These are phyloP conservation scores for Pseudogymnoascus sp. DNA, from an alignment of 2,329 filamentous ascomycete genomes.

Conservation along the genomic window DNA sequence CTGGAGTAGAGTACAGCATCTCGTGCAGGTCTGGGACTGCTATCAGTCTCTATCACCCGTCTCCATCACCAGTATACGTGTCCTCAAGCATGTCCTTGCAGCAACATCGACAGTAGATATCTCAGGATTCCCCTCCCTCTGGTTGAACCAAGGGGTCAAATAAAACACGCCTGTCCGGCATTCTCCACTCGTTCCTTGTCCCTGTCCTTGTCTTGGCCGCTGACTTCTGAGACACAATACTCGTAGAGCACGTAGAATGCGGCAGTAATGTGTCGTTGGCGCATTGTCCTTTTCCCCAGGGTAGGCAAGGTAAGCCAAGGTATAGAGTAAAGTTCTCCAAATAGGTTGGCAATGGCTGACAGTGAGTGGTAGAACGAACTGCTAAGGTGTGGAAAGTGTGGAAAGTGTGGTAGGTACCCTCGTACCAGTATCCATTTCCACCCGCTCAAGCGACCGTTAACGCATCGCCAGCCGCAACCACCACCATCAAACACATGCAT, in stretches of 20 bases:
- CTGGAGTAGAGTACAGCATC: neutral
- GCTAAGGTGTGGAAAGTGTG: neutral
- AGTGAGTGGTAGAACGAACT: neutral
- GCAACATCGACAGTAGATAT: neutral
- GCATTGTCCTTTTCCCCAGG: neutral
- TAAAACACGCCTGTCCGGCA: conserved; percentile 4
- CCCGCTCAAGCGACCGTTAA: conserved; percentile 8
- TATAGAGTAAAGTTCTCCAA: neutral
- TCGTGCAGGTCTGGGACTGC: neutral
- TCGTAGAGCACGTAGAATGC: neutral
- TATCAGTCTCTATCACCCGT: neutral
- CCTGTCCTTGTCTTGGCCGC: conserved; percentile 6
- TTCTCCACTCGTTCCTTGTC: conserved; percentile 7
- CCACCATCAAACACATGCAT: conserved; percentile 1
- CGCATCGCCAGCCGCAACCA: conserved; percentile 4
- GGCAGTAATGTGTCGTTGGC: neutral
- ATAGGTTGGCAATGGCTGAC: neutral
- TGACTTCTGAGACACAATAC: conserved; percentile 8
- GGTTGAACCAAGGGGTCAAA: neutral
- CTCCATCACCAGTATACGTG: neutral
- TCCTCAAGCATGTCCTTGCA: neutral
- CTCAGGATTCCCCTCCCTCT: neutral
- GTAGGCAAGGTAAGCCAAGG: conserved; percentile 1
- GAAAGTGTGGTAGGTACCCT: neutral
- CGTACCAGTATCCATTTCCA: neutral